Evolutionary conservation across 169 alveolate species (phyloP).

Genomic region (Eimeria sp.): DNA sequence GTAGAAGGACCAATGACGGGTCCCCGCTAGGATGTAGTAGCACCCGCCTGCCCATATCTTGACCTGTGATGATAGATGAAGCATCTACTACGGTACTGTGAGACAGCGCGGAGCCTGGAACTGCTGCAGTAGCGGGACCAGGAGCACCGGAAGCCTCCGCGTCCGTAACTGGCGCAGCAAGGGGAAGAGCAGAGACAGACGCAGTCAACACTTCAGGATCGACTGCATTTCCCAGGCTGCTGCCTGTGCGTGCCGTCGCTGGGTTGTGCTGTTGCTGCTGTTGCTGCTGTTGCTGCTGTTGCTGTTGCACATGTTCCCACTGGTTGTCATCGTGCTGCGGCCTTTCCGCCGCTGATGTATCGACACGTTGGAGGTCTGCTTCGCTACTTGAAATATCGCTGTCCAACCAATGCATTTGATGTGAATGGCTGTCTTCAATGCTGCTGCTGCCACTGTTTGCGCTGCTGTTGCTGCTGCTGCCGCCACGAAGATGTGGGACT

Average conservation of each 20-base stretch:
- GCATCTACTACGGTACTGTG: conserved; percentile 4
- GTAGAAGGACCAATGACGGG: conserved; percentile 27
- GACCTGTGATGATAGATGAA: background rate
- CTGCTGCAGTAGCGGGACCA: conserved; percentile 5
- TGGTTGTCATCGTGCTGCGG: conserved; percentile 12
- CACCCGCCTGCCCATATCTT: conserved; percentile 20
- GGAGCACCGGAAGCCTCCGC: background rate
- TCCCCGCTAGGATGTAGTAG: conserved; percentile 15
- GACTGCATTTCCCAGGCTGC: background rate
- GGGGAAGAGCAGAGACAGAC: conserved; percentile 11
- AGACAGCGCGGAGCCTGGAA: conserved; percentile 7
- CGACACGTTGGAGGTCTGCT: background rate
- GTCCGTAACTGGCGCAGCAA: conserved; percentile 21
- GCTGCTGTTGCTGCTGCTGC: conserved; percentile 31
- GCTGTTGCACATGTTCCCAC: background rate
- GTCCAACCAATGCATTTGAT: background rate
- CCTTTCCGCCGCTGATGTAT: background rate
- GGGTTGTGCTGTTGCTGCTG: conserved; percentile 21
- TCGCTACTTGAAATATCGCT: background rate
- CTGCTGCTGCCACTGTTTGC: conserved; percentile 3
- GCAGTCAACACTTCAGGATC: background rate
- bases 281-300: conserved; percentile 27
- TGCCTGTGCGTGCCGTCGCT: background rate
- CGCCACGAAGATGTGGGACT: background rate
- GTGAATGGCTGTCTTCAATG: background rate